phyloP scores from a whole-genome alignment of 2,329 filamentous ascomycete genomes.

The Aureobasidium sp. region DNA sequence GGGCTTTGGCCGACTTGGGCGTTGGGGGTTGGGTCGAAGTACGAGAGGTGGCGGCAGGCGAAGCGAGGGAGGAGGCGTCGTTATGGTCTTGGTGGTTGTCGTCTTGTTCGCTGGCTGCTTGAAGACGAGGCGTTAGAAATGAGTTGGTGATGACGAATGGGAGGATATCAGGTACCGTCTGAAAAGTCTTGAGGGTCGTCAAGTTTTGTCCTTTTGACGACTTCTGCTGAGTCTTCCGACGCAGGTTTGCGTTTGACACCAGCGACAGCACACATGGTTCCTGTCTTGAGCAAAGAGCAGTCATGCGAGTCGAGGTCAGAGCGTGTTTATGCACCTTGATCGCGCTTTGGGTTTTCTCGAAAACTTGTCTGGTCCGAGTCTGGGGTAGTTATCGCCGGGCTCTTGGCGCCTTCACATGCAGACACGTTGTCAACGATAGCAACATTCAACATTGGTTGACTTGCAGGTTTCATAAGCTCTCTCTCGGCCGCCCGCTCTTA shows the following conservation, averaged over 20 bases:
- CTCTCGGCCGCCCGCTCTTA: no score
- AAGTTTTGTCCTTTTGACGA: background rate
- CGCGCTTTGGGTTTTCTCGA: background rate
- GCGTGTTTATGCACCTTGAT: constrained; percentile 2
- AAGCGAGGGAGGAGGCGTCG: background rate
- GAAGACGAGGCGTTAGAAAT: background rate
- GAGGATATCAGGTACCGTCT: background rate
- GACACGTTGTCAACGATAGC: no score
- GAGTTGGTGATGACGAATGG: background rate
- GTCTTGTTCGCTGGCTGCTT: background rate
- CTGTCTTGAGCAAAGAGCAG: background rate
- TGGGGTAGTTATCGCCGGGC: background rate
- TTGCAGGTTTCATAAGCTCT: no score
- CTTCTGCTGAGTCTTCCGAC: background rate
- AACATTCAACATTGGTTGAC: no score
- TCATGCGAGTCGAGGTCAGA: background rate
- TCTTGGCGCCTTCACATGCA: background rate
- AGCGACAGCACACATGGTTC: background rate
- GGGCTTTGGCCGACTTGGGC: constrained; percentile 24
- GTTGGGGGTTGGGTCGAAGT: constrained; percentile 23
- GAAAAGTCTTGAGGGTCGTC: background rate
- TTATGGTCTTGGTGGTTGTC: background rate
- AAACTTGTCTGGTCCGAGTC: background rate
- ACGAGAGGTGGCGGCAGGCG: background rate
- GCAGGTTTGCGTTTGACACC: background rate